Percentiles rank a stretch among this genome's conserved stretches.
These are phyloP conservation scores for Acanthamoeba castellanii DNA, from an alignment of 208 protist genomes.

Conservation along the genomic window DNA sequence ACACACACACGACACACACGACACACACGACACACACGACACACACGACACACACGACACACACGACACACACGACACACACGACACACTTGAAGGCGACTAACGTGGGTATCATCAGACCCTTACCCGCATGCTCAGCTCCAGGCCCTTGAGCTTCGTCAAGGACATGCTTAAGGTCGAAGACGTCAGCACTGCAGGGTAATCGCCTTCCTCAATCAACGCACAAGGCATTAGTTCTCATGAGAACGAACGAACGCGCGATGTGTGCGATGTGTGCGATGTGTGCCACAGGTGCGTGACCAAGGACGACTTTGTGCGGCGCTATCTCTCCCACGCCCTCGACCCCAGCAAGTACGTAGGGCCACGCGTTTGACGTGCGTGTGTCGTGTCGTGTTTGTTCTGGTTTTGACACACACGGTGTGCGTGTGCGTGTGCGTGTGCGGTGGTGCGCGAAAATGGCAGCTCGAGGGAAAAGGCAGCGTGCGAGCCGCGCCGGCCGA, in stretches of 20 bases:
- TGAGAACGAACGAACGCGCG: not conserved
- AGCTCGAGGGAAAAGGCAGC: not conserved
- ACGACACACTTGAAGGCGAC: not conserved
- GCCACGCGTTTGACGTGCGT: not conserved
- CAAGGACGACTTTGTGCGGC: not conserved
- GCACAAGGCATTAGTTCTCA: not conserved
- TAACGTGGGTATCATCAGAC: not conserved
- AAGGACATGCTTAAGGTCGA: not conserved
- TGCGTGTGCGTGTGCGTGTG: not conserved
- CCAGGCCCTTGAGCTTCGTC: not conserved
- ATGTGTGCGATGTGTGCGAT: too few relatives aligned
- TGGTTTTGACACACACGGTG: not conserved
- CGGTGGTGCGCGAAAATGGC: not conserved
- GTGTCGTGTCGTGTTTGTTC: too few relatives aligned
- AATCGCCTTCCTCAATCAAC: not conserved
- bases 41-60: too few relatives aligned
- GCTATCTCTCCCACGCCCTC: not conserved
- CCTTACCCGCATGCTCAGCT: not conserved
- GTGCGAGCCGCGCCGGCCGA: not conserved
- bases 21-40: too few relatives aligned
- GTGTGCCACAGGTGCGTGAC: not conserved
- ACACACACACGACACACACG: too few relatives aligned
- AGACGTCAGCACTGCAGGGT: not conserved
- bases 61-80: too few relatives aligned
- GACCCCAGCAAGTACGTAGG: not conserved